Conservation (phyloP, 2,329 filamentous ascomycete genomes). For the Phaeophleospora eucalypticola region DNA sequence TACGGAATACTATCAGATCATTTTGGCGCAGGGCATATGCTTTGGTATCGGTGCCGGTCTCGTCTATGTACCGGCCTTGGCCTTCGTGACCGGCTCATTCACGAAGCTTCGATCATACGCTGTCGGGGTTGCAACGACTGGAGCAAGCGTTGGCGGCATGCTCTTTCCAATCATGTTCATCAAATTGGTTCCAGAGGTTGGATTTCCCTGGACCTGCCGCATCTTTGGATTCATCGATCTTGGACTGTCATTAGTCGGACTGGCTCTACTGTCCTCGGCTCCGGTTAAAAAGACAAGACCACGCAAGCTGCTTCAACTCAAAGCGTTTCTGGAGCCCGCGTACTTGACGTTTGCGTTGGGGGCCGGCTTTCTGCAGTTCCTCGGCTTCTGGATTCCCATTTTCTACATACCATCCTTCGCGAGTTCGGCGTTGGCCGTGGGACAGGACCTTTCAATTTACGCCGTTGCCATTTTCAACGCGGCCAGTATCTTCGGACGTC, state of each 20-base stretch:
- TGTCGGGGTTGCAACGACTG: constrained; percentile 55
- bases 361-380: neutral
- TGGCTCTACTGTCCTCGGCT: constrained; percentile 11
- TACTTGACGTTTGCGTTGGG: neutral
- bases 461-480: neutral
- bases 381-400: neutral
- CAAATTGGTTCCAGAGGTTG: neutral
- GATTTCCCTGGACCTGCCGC: constrained; percentile 1
- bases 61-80: constrained; percentile 33
- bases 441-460: neutral
- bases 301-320: neutral
- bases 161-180: constrained; percentile 1
- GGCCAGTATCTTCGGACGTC: neutral
- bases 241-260: neutral
- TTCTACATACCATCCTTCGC: neutral
- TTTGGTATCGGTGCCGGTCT: constrained; percentile 36
- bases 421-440: neutral
- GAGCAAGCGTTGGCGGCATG: constrained; percentile 48
- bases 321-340: neutral
- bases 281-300: neutral
- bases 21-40: constrained; percentile 44
- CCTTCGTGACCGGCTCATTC: constrained; percentile 48
- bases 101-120: constrained; percentile 52
- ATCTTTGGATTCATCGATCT: neutral
- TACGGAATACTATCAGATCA: constrained; percentile 45